Conservation (phyloP, 768 basidiomycete species). For the Calocybe indica region DNA sequence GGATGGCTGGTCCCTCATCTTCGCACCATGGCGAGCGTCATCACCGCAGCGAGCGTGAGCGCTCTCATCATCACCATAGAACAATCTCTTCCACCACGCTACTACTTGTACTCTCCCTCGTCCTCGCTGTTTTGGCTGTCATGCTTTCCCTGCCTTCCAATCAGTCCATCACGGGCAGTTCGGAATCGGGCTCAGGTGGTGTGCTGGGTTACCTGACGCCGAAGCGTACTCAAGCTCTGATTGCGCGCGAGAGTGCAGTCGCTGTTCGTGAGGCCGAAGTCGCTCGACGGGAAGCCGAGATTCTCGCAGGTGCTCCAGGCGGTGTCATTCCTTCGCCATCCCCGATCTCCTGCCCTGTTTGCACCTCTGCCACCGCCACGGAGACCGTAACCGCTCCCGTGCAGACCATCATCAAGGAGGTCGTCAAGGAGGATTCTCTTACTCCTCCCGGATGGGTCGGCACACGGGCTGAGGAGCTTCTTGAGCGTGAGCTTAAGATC, state of each 20-base stretch:
- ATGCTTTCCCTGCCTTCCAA: slow-evolving; percentile 81
- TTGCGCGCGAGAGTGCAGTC: slow-evolving; percentile 73
- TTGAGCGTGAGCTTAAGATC: slow-evolving; percentile 82
- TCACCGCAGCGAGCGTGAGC: slow-evolving; percentile 48
- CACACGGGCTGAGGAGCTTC: slow-evolving; percentile 70
- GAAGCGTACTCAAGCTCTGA: slow-evolving; percentile 75
- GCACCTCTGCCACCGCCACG: slow-evolving; percentile 44
- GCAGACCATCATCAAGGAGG: slow-evolving; percentile 84
- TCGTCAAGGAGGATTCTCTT: slow-evolving; percentile 76
- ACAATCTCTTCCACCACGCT: slow-evolving; percentile 89
- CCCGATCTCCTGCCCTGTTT: slow-evolving; percentile 51
- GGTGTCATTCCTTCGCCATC: slow-evolving; percentile 61
- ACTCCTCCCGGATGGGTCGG: slow-evolving; percentile 80
- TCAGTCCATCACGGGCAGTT: slow-evolving; percentile 26
- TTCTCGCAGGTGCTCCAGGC: slow-evolving; percentile 77
- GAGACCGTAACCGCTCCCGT: slow-evolving; percentile 51
- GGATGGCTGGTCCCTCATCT: slow-evolving; percentile 86
- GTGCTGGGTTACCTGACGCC: slow-evolving; percentile 74
- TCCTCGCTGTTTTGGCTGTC: slow-evolving; percentile 83
- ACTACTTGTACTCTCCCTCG: slow-evolving; percentile 78
- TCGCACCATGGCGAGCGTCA: slow-evolving; percentile 68
- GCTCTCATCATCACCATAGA: slow-evolving; percentile 71
- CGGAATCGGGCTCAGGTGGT: slow-evolving; percentile 40
- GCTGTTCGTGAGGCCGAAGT: slow-evolving; percentile 85
- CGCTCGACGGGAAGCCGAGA: slow-evolving; percentile 81